Evolutionary conservation across 805 yeast species (phyloP).

Genomic region (Kodamaea kakaduensis): DNA sequence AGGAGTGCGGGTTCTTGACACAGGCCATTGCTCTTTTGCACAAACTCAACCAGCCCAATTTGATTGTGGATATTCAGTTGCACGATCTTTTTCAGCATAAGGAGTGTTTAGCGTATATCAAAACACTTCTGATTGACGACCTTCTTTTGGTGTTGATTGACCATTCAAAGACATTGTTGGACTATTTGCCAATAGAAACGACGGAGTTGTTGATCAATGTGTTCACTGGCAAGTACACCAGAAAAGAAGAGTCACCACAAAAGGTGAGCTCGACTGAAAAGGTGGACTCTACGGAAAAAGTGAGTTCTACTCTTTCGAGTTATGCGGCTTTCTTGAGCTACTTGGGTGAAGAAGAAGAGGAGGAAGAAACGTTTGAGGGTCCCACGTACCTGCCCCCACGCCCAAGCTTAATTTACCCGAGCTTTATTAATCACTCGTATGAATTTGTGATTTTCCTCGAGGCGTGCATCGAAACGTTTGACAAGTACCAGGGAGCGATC

Average conservation of each 20-base stretch:
- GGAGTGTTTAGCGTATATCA: constrained; percentile 61
- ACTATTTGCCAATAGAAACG: constrained; percentile 70
- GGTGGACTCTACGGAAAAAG: constrained; percentile 3
- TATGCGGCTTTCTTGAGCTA: constrained; percentile 31
- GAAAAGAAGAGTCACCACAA: constrained; percentile 9
- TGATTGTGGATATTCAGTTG: constrained; percentile 72
- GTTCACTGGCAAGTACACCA: constrained; percentile 82
- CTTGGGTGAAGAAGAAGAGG: constrained; percentile 18
- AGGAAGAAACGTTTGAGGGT: constrained; percentile 16
- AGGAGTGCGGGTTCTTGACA: constrained; percentile 63
- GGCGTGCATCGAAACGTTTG: constrained; percentile 80
- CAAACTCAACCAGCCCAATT: constrained; percentile 66
- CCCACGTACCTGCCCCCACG: constrained; percentile 89
- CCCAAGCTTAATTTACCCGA: constrained; percentile 80
- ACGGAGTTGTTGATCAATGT: constrained; percentile 79
- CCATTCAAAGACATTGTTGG: constrained; percentile 61
- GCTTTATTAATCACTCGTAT: constrained; percentile 79
- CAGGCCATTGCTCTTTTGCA: constrained; percentile 70
- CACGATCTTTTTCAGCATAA: constrained; percentile 59
- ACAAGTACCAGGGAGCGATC: constrained; percentile 63
- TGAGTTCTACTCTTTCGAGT: constrained; percentile 26
- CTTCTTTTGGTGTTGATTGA: constrained; percentile 66
- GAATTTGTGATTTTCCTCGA: constrained; percentile 91
- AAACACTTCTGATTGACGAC: constrained; percentile 70
- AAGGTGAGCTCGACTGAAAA: constrained; percentile 1